A percentile compares a stretch with the other conserved stretches of the same genome.
These are phyloP conservation scores for Kingdonia uniflora DNA, from an alignment of 164 flowering plant genomes.

Conservation along the genomic window DNA sequence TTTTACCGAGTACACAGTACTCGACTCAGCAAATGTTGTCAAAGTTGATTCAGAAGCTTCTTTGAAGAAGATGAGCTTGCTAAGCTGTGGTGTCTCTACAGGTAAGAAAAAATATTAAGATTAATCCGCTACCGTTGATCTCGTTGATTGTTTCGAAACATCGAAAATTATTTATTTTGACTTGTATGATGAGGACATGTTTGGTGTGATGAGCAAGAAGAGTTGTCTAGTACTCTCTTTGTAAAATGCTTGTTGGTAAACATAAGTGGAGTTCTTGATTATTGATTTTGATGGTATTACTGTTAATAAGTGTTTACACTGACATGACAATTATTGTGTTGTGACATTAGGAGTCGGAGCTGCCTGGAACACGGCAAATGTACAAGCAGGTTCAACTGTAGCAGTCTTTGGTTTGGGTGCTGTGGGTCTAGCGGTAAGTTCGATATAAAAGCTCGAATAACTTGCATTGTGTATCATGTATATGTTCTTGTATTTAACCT, in stretches of 20 bases:
- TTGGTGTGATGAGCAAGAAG: too few species aligned
- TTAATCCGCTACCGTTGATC: too few species aligned
- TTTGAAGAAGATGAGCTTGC: constrained; percentile 35
- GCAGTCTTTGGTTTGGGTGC: constrained; percentile 70
- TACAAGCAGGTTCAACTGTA: constrained; percentile 43
- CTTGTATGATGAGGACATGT: too few species aligned
- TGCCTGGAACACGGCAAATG: constrained; percentile 69
- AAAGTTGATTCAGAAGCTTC: constrained; percentile 37
- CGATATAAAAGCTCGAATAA: too few species aligned
- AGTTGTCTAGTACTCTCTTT: too few species aligned
- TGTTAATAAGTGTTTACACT: too few species aligned
- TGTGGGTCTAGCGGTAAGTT: constrained; percentile 64
- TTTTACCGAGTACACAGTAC: constrained; percentile 54
- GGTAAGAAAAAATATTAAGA: constrained; percentile 27
- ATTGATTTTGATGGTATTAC: too few species aligned
- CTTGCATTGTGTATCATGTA: background rate
- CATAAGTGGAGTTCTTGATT: too few species aligned
- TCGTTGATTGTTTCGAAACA: too few species aligned
- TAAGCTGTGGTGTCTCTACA: constrained; percentile 63
- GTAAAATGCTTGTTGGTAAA: too few species aligned
- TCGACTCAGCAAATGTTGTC: constrained; percentile 51
- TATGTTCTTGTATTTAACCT: background rate
- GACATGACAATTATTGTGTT: background rate
- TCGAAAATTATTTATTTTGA: too few species aligned
- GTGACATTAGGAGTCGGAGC: constrained; percentile 46